Base-by-base conservation (phyloP, 108 stramenopile species). In the Stephanodiscus triporus region DNA sequence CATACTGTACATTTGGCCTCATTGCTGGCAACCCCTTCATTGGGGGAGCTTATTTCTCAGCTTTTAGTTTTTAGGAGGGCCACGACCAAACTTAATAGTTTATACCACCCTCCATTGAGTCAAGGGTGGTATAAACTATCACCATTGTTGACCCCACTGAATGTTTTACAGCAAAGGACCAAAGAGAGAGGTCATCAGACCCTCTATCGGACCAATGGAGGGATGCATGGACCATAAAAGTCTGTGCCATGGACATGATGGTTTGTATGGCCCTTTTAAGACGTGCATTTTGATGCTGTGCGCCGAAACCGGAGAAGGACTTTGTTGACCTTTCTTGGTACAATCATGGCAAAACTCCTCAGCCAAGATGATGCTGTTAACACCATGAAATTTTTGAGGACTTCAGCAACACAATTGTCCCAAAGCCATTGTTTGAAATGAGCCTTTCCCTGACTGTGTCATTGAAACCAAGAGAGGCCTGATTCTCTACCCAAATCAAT, bases 121-220 rank as follows among this genome's bases (percentile, higher is more conserved):
- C n/a, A n/a, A n/a, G n/a, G n/a, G n/a, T n/a, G n/a, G n/a, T n/a
- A n/a, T n/a, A n/a, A n/a, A n/a, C n/a, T n/a, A n/a, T n/a, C n/a
- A n/a, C n/a, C n/a, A n/a, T n/a, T n/a, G n/a, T n/a, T n/a, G 0
- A 82, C 6, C 16, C 61, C 0, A 74, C 74, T 17, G 85, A 73
- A 45, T 88, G 77, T 7, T 77, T 38, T 7, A 88, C 43, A 9
- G 87, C 85, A 36, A 84, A 62, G 36, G 88, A 83, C 88, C 85
- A 88, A 0, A 78, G 73, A 8, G 53, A 45, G 6, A 63, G 27
- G 17, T 65, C 49, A 29, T 68, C 66, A 14, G 38, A 19, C 3
- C 37, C 48, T 0, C 37, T 1, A 2, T 70, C 45, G 0, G 74
- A 69, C 87, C 85, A 86, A 42, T 70, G 75, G 4, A 88, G 32